These are phyloP conservation scores for Claviceps cyperi DNA, from an alignment of 2,329 filamentous ascomycete genomes.

Conservation along the genomic window DNA sequence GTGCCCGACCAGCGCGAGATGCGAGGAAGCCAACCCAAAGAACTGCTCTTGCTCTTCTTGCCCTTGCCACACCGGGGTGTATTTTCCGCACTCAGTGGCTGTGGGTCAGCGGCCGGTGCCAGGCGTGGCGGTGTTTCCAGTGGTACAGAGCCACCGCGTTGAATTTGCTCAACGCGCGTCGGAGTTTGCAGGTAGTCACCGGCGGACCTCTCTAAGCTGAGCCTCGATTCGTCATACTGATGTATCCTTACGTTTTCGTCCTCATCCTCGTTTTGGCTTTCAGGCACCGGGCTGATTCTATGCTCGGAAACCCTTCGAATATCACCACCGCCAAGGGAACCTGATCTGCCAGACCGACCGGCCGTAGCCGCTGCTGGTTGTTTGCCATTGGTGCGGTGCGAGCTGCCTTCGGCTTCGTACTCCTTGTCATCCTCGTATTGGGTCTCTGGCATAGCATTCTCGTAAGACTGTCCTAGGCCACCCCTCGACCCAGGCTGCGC, in stretches of 20 bases:
- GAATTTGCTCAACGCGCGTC: slow-evolving; percentile 29
- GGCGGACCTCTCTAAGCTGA: slow-evolving; percentile 18
- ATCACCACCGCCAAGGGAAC: slow-evolving; percentile 25
- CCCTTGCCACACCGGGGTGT: slow-evolving; percentile 60
- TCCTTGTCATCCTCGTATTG: slow-evolving; percentile 56
- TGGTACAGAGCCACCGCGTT: slow-evolving; percentile 38
- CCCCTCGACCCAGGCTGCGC: slow-evolving; percentile 24
- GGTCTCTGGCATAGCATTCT: slow-evolving; percentile 47
- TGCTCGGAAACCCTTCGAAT: slow-evolving; percentile 54
- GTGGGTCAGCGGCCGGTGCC: slow-evolving; percentile 22
- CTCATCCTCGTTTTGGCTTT: slow-evolving; percentile 66
- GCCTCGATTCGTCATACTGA: slow-evolving; percentile 35
- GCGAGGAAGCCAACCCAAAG: slow-evolving; percentile 70
- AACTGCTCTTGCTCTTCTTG: slow-evolving; percentile 82
- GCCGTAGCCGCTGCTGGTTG: slow-evolving; percentile 65
- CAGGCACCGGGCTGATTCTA: slow-evolving; percentile 79
- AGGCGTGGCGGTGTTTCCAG: slow-evolving; percentile 45
- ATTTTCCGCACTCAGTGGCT: slow-evolving; percentile 55
- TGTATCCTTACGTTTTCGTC: slow-evolving; percentile 70
- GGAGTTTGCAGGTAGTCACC: slow-evolving; percentile 46
- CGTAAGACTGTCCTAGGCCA: slow-evolving; percentile 49
- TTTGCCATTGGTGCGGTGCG: slow-evolving; percentile 50
- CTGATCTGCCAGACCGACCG: slow-evolving; percentile 31
- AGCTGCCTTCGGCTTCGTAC: slow-evolving; percentile 76
- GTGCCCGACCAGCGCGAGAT: slow-evolving; percentile 97